phyloP scores from a whole-genome alignment of 1,139 yeast species.

The Debaryomyces fabryi region DNA sequence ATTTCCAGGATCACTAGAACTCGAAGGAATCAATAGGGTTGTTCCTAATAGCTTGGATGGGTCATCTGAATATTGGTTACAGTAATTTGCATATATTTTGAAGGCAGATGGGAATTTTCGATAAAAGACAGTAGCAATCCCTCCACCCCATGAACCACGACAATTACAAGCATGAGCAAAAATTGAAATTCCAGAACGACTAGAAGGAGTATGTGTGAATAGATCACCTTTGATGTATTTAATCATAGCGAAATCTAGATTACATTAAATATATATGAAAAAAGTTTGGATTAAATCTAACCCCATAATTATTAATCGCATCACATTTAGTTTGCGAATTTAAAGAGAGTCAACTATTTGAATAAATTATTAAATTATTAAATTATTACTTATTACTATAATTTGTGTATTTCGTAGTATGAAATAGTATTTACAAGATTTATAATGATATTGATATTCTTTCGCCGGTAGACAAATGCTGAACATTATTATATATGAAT shows the following conservation, averaged over 20 bases:
- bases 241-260: slow-evolving; percentile 22
- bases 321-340: neutral
- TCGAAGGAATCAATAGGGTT: slow-evolving; percentile 48
- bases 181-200: slow-evolving; percentile 33
- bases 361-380: neutral
- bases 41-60: slow-evolving; percentile 53
- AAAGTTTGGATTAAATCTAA: neutral
- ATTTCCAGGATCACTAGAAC: slow-evolving; percentile 30
- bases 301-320: neutral
- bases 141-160: slow-evolving; percentile 84
- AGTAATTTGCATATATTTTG: slow-evolving; percentile 48
- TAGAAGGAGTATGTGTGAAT: slow-evolving; percentile 39
- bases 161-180: slow-evolving; percentile 82
- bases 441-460: slow-evolving; percentile 16
- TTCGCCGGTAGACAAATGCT: slow-evolving; percentile 51
- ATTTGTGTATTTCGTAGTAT: neutral
- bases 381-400: neutral
- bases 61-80: slow-evolving; percentile 31
- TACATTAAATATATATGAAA: neutral
- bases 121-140: slow-evolving; percentile 63
- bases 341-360: neutral
- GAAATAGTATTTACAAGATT: neutral
- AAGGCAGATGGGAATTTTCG: slow-evolving; percentile 55
- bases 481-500: slow-evolving; percentile 38
- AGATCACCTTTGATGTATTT: slow-evolving; percentile 65